Evolutionary conservation across 2,329 filamentous ascomycete species (phyloP).

Genomic region (Colletotrichum sp.): DNA sequence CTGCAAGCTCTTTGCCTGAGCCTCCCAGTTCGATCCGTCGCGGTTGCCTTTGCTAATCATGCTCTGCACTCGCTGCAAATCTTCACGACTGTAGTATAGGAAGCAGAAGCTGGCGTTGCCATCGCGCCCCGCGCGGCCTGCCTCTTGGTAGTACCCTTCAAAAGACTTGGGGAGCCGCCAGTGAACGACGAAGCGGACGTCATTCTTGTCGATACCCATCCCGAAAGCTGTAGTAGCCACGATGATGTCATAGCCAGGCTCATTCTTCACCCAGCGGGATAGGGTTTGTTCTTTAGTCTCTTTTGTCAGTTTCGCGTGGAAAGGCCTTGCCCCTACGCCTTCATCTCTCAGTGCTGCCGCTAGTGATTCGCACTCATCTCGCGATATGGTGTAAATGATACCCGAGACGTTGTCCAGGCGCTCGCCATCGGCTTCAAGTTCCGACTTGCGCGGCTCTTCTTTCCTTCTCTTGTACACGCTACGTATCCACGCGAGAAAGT

Average conservation of each 20-base stretch:
- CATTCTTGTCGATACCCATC: slow-evolving; percentile 97
- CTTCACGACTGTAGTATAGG: slow-evolving; percentile 88
- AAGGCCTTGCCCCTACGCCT: slow-evolving; percentile 75
- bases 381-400: slow-evolving; percentile 80
- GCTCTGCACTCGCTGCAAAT: slow-evolving; percentile 74
- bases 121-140: slow-evolving; percentile 87
- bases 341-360: slow-evolving; percentile 68
- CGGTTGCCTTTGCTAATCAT: slow-evolving; percentile 56
- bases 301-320: slow-evolving; percentile 73
- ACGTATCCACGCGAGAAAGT: slow-evolving; percentile 80
- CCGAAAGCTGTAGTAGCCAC: slow-evolving; percentile 96
- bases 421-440: slow-evolving; percentile 59
- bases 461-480: slow-evolving; percentile 73
- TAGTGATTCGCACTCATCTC: slow-evolving; percentile 76
- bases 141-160: slow-evolving; percentile 96
- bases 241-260: slow-evolving; percentile 84
- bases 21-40: slow-evolving; percentile 46
- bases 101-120: slow-evolving; percentile 87
- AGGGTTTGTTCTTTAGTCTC: slow-evolving; percentile 75
- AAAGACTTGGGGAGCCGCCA: slow-evolving; percentile 95
- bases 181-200: slow-evolving; percentile 93
- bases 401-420: slow-evolving; percentile 71
- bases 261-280: slow-evolving; percentile 73
- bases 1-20: slow-evolving; percentile 66
- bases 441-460: slow-evolving; percentile 60